Evolutionary conservation across 108 stramenopile species (phyloP).

Genomic region (Cyclotella distinguenda): DNA sequence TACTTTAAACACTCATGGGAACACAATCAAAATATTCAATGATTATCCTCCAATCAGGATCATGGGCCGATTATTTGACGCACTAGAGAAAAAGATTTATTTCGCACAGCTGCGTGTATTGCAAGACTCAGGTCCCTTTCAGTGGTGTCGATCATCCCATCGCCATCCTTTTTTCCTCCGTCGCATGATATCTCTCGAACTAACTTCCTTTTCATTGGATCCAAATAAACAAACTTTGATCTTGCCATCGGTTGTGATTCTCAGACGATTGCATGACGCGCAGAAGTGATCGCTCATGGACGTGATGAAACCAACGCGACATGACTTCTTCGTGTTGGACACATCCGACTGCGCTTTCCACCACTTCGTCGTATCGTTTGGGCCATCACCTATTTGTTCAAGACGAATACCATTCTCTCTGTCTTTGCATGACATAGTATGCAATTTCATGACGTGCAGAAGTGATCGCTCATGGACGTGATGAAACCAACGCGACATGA

Average conservation of each 20-base stretch:
- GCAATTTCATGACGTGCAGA: conserved; percentile 97
- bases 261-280: conserved; percentile 94
- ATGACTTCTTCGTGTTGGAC: neutral
- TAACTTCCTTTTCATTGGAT: conserved; percentile 81
- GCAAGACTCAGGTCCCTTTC: conserved; percentile 55
- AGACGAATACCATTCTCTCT: conserved; percentile 12
- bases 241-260: conserved; percentile 97
- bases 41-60: conserved; percentile 95
- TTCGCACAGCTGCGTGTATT: conserved; percentile 73
- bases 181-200: conserved; percentile 83
- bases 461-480: conserved; percentile 96
- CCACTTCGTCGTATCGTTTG: conserved; percentile 98
- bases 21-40: no score
- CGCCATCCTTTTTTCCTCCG: conserved; percentile 37
- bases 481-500: conserved; percentile 90
- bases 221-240: conserved; percentile 96
- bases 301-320: conserved; percentile 95
- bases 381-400: conserved; percentile 66
- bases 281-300: conserved; percentile 98
- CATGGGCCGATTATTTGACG: conserved; percentile 93
- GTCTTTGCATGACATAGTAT: no score
- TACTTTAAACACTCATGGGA: no score
- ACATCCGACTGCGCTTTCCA: conserved; percentile 52
- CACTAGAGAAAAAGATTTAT: conserved; percentile 84
- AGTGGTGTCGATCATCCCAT: neutral